Conservation (phyloP, 73 alveolate species). For the Paramecium pentaurelia region DNA sequence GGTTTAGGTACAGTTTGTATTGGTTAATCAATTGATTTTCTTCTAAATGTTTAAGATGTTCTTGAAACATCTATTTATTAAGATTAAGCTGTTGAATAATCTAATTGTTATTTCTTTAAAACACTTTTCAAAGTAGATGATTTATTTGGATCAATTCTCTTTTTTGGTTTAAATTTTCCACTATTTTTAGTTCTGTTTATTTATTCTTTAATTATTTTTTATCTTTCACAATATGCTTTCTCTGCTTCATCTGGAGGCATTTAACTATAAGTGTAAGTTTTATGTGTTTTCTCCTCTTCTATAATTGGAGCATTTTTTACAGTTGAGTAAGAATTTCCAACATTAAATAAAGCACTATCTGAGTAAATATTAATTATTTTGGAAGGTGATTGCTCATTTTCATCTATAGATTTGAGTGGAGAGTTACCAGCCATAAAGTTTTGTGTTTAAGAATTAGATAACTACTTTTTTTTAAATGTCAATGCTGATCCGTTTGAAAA, state of each 20-base stretch:
- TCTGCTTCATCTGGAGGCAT: slow-evolving; percentile 13
- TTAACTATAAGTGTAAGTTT: not conserved
- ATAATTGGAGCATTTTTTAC: not conserved
- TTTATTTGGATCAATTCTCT: not conserved
- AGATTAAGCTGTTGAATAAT: not conserved
- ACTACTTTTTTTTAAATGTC: not conserved
- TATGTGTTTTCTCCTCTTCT: not conserved
- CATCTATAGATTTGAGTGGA: not conserved
- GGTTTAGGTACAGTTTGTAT: slow-evolving; percentile 11
- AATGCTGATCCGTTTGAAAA: not conserved
- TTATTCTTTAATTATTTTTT: not conserved
- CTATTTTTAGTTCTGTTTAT: slow-evolving; percentile 11
- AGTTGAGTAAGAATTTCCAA: not conserved
- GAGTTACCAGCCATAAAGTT: not conserved
- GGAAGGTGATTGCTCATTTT: not conserved
- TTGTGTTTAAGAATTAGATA: not conserved
- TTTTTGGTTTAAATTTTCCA: not conserved
- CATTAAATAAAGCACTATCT: not conserved
- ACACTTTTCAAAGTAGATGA: not conserved
- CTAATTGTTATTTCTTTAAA: not conserved
- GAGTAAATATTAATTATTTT: not conserved
- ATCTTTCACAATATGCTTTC: not conserved
- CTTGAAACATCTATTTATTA: not conserved
- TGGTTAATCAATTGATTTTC: slow-evolving; percentile 2
- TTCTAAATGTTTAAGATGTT: not conserved